phyloP scores from a whole-genome alignment of 495 filamentous ascomycete genomes.

The Annulohypoxylon bovei region DNA sequence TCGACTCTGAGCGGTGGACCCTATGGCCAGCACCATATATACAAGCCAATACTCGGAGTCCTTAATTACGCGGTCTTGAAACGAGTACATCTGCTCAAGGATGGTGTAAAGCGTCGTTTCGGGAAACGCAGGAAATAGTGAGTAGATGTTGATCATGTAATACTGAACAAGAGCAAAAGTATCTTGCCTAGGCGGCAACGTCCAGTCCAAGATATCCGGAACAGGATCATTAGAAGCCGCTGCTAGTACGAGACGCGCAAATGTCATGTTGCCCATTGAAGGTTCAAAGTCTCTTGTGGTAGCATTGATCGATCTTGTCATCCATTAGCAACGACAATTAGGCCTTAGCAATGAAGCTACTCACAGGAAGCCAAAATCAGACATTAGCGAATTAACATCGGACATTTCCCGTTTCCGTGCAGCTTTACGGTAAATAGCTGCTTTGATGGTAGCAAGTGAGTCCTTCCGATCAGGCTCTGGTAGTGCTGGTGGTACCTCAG shows the following conservation, averaged over 20 bases:
- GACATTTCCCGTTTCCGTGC: constrained; percentile 70
- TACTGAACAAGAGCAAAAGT: constrained; percentile 76
- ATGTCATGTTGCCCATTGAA: constrained; percentile 83
- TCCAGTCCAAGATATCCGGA: constrained; percentile 62
- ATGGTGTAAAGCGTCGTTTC: constrained; percentile 78
- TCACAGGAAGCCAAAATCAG: constrained; percentile 82
- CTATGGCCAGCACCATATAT: constrained; percentile 88
- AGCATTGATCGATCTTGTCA: constrained; percentile 81
- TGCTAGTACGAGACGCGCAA: constrained; percentile 82
- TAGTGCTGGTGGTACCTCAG: constrained; percentile 50
- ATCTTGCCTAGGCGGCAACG: constrained; percentile 71
- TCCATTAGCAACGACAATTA: constrained; percentile 17
- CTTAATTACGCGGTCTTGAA: constrained; percentile 68
- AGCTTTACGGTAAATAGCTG: constrained; percentile 68
- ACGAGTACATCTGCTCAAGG: constrained; percentile 78
- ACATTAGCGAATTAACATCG: constrained; percentile 81
- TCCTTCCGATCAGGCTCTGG: constrained; percentile 62
- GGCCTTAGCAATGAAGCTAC: constrained; percentile 34
- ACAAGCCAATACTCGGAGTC: constrained; percentile 85
- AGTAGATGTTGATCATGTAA: constrained; percentile 83
- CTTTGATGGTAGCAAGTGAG: constrained; percentile 66
- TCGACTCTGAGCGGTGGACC: constrained; percentile 75
- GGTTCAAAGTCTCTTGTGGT: constrained; percentile 92
- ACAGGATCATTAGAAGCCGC: constrained; percentile 73
- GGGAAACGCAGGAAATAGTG: constrained; percentile 80